Evolutionary conservation across 1,284 basidiomycete species (phyloP), one percentile per base, ranked within the genome.

Genomic region (Farysia itapuensis): DNA sequence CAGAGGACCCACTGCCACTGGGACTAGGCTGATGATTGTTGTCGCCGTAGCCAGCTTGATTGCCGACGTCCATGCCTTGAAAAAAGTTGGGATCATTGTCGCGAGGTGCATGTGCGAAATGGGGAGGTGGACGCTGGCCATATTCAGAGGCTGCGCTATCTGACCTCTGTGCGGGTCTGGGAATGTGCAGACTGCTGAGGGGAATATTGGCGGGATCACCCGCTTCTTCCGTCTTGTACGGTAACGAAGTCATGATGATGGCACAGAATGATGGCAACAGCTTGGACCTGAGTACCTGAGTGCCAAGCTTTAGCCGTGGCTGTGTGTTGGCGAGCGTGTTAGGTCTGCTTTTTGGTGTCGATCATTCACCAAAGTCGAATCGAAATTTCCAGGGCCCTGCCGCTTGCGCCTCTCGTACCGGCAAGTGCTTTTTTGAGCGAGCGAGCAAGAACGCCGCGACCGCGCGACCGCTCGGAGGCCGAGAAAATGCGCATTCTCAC

Each of bases 171-270:
- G 38, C 43, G 19, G 34, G 36, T 34, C 39, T 49, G 24, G 63
- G 57, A 9, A 57, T 35, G 5, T 44, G 37, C 13, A 68, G 40
- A 35, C 39, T 34, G 36, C 35, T 38, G n/a, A 68, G 28, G 14
- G 63, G 65, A 25, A 68, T 68, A 16, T 53, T 45, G 15, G 57
- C 48, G 5, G 64, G 41, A 22, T 68, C 65, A 19, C 35, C 50
- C 3, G 51, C 42, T 14, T 60, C 52, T 7, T 41, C 37, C 2
- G 40, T 19, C 32, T 50, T 52, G 46, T 64, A 64, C 4, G 64
- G 59, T 9, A 67, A 60, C 35, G 59, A 63, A 59, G 49, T 35
- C 73, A 64, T 37, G 26, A 28, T 28, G n/a, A n/a, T n/a, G n/a
- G n/a, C n/a, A n/a, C n/a, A n/a, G n/a, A n/a, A n/a, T n/a, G n/a